These are phyloP conservation scores for Blastomyces gilchristii DNA, from an alignment of 2,329 filamentous ascomycete genomes.

Conservation along the genomic window DNA sequence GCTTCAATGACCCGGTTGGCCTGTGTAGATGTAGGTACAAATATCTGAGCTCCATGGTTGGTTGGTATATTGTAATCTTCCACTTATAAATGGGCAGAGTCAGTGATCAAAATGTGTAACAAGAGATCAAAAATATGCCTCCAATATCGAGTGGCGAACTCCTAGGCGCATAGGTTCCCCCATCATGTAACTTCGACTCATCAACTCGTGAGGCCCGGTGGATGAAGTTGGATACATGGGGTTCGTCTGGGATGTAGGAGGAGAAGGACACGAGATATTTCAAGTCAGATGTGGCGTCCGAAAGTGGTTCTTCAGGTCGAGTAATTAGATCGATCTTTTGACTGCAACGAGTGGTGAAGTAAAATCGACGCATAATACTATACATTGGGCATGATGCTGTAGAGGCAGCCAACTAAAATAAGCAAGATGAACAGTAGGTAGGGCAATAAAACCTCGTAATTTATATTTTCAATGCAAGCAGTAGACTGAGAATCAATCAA, in stretches of 20 bases:
- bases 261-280: not conserved
- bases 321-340: not conserved
- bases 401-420: not conserved
- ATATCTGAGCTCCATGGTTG: not conserved
- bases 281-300: not conserved
- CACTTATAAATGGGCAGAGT: not conserved
- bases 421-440: no score
- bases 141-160: not conserved
- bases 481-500: not conserved
- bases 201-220: not conserved
- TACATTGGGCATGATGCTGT: not conserved
- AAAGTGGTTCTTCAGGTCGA: not conserved
- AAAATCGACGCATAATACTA: not conserved
- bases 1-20: not conserved
- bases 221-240: not conserved
- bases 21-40: not conserved
- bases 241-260: not conserved
- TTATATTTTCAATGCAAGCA: no score
- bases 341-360: not conserved
- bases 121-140: not conserved
- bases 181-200: not conserved
- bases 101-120: not conserved
- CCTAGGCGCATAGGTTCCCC: not conserved
- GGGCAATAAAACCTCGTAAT: no score
- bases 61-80: not conserved